Percentiles rank a stretch among this genome's conserved stretches.
phyloP scores from a whole-genome alignment of 2,329 filamentous ascomycete genomes.

The Diaporthe velutina region DNA sequence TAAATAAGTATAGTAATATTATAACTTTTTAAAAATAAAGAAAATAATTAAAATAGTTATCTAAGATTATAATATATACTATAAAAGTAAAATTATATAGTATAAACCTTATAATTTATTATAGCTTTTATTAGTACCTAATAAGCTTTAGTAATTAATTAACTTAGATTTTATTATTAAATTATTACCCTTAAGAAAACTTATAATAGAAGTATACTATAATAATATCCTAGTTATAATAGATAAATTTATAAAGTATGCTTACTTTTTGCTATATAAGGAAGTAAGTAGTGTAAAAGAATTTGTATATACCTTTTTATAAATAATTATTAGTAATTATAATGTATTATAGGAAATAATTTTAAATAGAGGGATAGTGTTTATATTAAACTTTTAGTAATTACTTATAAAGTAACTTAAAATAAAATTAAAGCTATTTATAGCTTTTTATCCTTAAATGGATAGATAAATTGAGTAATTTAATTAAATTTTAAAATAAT shows the following conservation, averaged over 20 bases:
- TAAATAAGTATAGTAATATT: background rate
- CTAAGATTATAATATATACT: background rate
- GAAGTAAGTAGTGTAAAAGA: background rate
- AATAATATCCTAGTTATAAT: constrained; percentile 6
- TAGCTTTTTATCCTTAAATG: no score
- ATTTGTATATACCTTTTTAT: no score
- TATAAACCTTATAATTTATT: background rate
- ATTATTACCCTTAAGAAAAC: background rate
- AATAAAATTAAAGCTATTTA: no score
- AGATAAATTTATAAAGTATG: background rate
- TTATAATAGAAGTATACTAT: constrained; percentile 5
- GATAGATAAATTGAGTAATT: no score
- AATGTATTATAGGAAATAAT: no score
- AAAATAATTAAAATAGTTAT: background rate
- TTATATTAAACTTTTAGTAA: no score
- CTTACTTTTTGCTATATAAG: background rate
- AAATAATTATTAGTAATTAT: no score
- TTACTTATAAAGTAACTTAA: no score
- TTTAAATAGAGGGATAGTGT: no score
- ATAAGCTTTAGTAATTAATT: background rate
- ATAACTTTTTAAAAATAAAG: background rate
- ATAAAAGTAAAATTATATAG: background rate
- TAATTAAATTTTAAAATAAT: no score
- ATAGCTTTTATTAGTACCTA: background rate
- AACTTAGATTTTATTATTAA: constrained; percentile 21